Conservation (phyloP, 2,329 filamentous ascomycete species). For the Apiospora koreana region DNA sequence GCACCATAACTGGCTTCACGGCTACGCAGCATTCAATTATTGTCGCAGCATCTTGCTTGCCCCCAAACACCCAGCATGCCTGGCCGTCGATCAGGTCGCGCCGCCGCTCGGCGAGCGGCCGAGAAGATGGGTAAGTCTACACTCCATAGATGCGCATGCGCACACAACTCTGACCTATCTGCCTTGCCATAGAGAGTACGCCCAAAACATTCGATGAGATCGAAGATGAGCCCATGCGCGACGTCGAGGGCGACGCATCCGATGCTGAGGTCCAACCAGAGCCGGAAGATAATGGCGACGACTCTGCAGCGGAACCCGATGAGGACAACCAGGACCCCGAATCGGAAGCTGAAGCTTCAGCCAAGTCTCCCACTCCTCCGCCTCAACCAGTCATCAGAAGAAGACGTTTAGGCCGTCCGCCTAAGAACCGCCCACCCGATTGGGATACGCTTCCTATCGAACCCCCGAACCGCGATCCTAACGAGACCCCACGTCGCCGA, state of each 20-base stretch:
- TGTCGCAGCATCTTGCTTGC: background rate
- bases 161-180: background rate
- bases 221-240: constrained; percentile 41
- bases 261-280: constrained; percentile 30
- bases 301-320: constrained; percentile 36
- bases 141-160: background rate
- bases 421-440: constrained; percentile 80
- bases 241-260: constrained; percentile 33
- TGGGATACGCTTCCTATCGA: constrained; percentile 66
- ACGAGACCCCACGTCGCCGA: constrained; percentile 60
- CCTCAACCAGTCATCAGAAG: constrained; percentile 68
- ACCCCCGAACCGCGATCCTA: constrained; percentile 53
- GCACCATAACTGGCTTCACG: background rate
- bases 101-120: constrained; percentile 16
- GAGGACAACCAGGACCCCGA: constrained; percentile 41
- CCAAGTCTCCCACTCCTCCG: constrained; percentile 54
- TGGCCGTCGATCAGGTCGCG: constrained; percentile 18
- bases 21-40: background rate
- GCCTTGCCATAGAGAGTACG: constrained; percentile 14
- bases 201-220: constrained; percentile 15
- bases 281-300: constrained; percentile 28
- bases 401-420: constrained; percentile 80
- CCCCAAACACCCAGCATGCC: background rate
- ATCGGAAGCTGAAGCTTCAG: constrained; percentile 37
- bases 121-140: constrained; percentile 17